Evolutionary conservation across 2,329 filamentous ascomycete genomes (phyloP).

Genomic region (Metarhizium brunneum): DNA sequence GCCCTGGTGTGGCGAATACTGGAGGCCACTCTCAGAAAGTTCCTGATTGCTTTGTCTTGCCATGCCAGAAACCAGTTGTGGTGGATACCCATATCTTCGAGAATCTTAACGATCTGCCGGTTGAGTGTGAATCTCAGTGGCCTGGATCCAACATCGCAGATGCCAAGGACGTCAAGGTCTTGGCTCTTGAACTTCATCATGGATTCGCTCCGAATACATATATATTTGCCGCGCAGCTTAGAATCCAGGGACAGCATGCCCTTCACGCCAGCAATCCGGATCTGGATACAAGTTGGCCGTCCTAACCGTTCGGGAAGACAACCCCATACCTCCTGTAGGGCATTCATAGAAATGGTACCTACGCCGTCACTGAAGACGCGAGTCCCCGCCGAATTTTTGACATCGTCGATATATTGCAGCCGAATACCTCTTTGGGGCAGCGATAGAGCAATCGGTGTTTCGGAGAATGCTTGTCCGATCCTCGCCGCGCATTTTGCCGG

Average conservation of each 20-base stretch:
- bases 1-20: conserved; percentile 42
- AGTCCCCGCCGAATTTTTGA: conserved; percentile 34
- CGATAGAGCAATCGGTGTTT: conserved; percentile 58
- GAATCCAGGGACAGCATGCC: conserved; percentile 68
- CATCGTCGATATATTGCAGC: conserved; percentile 33
- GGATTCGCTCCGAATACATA: conserved; percentile 56
- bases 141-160: conserved; percentile 59
- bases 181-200: conserved; percentile 70
- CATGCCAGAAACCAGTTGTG: conserved; percentile 51
- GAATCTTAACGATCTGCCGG: conserved; percentile 73
- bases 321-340: conserved; percentile 52
- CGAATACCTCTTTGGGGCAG: conserved; percentile 30
- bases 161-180: conserved; percentile 50
- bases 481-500: conserved; percentile 49
- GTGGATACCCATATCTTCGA: conserved; percentile 61
- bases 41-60: conserved; percentile 52
- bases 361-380: conserved; percentile 72
- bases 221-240: conserved; percentile 42
- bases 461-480: conserved; percentile 62
- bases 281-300: conserved; percentile 60
- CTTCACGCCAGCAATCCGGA: conserved; percentile 66
- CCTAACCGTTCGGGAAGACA: conserved; percentile 35
- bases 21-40: conserved; percentile 48
- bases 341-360: conserved; percentile 57
- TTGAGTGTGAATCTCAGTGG: conserved; percentile 66